Evolutionary conservation across 371 early-diverging fungal species (phyloP).

Genomic region (Spraguea lophii): DNA sequence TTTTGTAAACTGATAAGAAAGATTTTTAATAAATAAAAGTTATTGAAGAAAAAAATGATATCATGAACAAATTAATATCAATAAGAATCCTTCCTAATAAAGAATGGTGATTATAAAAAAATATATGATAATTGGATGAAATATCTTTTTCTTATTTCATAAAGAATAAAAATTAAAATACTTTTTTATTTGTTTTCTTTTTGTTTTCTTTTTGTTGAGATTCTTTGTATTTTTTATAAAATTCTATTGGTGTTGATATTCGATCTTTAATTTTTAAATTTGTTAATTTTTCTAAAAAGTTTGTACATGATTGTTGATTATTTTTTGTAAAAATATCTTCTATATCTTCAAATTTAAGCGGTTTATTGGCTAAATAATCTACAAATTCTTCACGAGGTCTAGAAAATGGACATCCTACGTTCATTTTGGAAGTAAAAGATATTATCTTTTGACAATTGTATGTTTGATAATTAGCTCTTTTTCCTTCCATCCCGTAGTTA

Average conservation of each 20-base stretch:
- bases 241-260: conserved; percentile 12
- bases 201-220: too few relatives aligned
- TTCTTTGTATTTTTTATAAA: conserved; percentile 5
- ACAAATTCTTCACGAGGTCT: conserved; percentile 12
- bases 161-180: too few relatives aligned
- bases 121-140: too few relatives aligned
- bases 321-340: conserved; percentile 8
- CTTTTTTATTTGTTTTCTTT: too few relatives aligned
- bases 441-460: conserved; percentile 76
- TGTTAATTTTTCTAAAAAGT: background rate
- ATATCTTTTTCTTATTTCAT: too few relatives aligned
- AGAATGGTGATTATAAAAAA: too few relatives aligned
- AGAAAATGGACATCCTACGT: conserved; percentile 27
- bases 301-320: conserved; percentile 4
- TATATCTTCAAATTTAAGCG: conserved; percentile 1
- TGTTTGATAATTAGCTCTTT: conserved; percentile 65
- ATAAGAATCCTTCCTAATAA: too few relatives aligned
- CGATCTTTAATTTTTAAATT: background rate
- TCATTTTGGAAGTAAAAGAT: conserved; percentile 49
- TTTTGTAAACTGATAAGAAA: too few relatives aligned
- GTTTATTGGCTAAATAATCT: conserved; percentile 7
- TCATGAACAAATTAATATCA: too few relatives aligned
- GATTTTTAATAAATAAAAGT: too few relatives aligned
- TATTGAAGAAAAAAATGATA: too few relatives aligned
- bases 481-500: conserved; percentile 89